These are phyloP conservation scores for Ophiocordyceps camponoti-leonardi DNA, from an alignment of 2,329 filamentous ascomycete genomes.

Conservation along the genomic window DNA sequence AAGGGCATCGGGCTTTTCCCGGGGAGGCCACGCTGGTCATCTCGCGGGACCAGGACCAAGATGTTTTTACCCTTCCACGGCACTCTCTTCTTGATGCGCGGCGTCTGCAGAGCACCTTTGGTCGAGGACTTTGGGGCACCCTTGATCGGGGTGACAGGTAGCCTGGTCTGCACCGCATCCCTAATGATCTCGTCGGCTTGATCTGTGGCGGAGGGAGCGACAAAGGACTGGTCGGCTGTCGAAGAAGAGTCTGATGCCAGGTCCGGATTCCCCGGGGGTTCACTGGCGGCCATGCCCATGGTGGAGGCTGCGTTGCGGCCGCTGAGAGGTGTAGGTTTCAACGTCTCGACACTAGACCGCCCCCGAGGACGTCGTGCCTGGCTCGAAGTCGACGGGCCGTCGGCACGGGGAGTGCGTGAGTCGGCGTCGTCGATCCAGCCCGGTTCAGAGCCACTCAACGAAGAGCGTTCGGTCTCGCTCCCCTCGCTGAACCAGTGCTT, in stretches of 20 bases:
- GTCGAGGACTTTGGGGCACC: slow-evolving; percentile 17
- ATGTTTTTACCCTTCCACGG: slow-evolving; percentile 63
- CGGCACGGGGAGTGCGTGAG: slow-evolving; percentile 23
- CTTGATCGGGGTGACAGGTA: slow-evolving; percentile 18
- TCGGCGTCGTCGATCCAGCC: slow-evolving; percentile 33
- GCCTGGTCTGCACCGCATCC: slow-evolving; percentile 10
- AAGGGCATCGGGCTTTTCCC: slow-evolving; percentile 38
- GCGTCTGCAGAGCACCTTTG: slow-evolving; percentile 26
- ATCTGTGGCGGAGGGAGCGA: slow-evolving; percentile 2
- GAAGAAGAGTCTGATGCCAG: slow-evolving; percentile 5
- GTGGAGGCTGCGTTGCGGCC: slow-evolving; percentile 12
- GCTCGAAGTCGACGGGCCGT: slow-evolving; percentile 7
- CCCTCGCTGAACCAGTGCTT: slow-evolving; percentile 70
- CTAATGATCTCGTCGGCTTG: slow-evolving; percentile 1
- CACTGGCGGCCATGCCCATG: slow-evolving; percentile 15
- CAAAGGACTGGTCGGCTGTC: slow-evolving; percentile 9
- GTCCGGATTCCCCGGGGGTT: slow-evolving; percentile 3
- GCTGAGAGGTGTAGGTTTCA: slow-evolving; percentile 19
- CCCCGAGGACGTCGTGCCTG: slow-evolving; percentile 23
- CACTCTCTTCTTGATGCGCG: slow-evolving; percentile 52
- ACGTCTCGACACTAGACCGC: slow-evolving; percentile 38
- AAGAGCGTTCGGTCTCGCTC: slow-evolving; percentile 57
- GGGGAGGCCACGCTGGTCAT: slow-evolving; percentile 45
- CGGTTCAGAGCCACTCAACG: slow-evolving; percentile 48
- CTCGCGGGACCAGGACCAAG: slow-evolving; percentile 49